phyloP scores from a whole-genome alignment of 2,329 filamentous ascomycete species.

The Ophiostoma pallidulum region DNA sequence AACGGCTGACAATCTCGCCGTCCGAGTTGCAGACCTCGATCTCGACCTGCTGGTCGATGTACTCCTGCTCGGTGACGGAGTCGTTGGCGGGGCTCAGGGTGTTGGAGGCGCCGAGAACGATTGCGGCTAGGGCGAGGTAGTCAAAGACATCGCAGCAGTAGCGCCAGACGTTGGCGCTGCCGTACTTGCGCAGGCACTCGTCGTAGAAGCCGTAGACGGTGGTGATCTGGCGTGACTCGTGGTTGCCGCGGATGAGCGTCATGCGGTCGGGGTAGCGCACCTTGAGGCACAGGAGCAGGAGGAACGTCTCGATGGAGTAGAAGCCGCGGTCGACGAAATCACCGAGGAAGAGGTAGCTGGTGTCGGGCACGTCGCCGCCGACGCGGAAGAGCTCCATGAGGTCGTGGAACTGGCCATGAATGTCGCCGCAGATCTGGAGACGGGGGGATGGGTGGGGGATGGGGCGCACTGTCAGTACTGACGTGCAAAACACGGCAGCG shows the following conservation, averaged over 20 bases:
- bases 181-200: conserved; percentile 91
- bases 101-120: conserved; percentile 79
- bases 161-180: conserved; percentile 91
- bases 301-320: conserved; percentile 94
- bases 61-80: conserved; percentile 35
- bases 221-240: conserved; percentile 94
- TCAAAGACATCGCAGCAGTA: conserved; percentile 98
- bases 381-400: conserved; percentile 95
- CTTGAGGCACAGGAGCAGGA: conserved; percentile 90
- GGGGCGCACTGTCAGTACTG: too few species aligned
- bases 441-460: too few species aligned
- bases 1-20: conserved; percentile 67
- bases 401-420: conserved; percentile 94
- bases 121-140: conserved; percentile 82
- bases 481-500: too few species aligned
- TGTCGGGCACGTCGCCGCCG: conserved; percentile 87
- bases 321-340: conserved; percentile 98
- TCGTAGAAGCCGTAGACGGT: conserved; percentile 98
- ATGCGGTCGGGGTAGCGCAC: conserved; percentile 96
- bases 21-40: conserved; percentile 87
- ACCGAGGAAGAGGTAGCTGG: conserved; percentile 77
- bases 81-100: conserved; percentile 41
- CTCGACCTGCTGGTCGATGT: conserved; percentile 65
- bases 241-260: conserved; percentile 89
- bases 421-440: conserved; percentile 83